Base-by-base conservation (phyloP, 352 stramenopile genomes). In the Globisporangium orthogonon region DNA sequence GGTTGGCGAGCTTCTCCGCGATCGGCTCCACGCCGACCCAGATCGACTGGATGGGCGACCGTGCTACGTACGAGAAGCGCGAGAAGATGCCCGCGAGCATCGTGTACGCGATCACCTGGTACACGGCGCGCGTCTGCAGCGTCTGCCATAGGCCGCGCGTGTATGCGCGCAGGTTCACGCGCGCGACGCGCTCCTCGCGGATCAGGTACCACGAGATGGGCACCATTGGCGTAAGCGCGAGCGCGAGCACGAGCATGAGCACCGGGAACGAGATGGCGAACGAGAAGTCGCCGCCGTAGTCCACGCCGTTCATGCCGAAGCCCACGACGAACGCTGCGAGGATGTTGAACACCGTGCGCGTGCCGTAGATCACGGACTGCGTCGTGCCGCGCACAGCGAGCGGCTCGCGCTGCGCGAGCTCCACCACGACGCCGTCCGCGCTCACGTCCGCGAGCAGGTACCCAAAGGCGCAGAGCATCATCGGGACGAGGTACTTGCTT, bases 361-460 rank as follows among this genome's bases (percentile, higher is more conserved):
- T 56, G 54, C 60, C 56, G 55, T 66, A 66, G 15, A 73, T 67
- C 23, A 46, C 44, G 23, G 46, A 40, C 56, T 66, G 60, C 5
- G 60, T 62, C 37, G 43, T 63, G 44, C 60, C 60, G 30, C 60
- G 60, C 71, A 67, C 84, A 53, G 43, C 61, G 55, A 62, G 39
- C 35, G 54, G 63, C 55, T 73, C 58, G 69, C 62, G 63, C 50
- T 66, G 30, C 67, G 54, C 46, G 54, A 69, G 55, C 56, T 76
- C 60, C 17, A 79, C 71, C 14, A 72, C 59, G 48, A 79, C 54
- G 4, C 71, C 75, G 65, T 88, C 77, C 17, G 68, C 62, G 41
- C 73, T 71, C 11, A 84, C 71, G 58, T 85, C 75, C 2, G 76
- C 71, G 58, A 83, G 74, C 33, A 86, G 65, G 51, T 85, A 86